A percentile compares a stretch with the other conserved stretches of the same genome.
Evolutionary conservation across 331 rosid species (phyloP).

Genomic region (Ulmus americana): DNA sequence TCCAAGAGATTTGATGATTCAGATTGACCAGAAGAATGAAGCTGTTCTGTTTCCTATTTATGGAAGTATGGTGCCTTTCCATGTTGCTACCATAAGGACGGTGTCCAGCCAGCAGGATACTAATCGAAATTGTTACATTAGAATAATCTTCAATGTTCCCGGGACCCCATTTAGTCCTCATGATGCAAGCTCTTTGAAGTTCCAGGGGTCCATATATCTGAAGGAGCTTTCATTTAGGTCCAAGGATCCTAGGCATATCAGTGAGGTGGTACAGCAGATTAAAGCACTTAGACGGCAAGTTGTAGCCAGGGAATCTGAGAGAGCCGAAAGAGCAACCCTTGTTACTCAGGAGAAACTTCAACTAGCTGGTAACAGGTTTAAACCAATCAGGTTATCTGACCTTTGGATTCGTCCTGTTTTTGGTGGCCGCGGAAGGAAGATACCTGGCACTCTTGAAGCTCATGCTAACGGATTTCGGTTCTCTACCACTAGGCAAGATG

Average conservation of each 20-base stretch:
- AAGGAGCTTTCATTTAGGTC: constrained; percentile 52
- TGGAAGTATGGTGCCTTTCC: constrained; percentile 51
- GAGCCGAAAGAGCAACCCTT: constrained; percentile 54
- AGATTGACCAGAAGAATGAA: constrained; percentile 49
- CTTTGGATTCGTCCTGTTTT: constrained; percentile 52
- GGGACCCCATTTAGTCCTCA: constrained; percentile 47
- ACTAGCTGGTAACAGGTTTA: constrained; percentile 44
- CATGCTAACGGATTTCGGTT: constrained; percentile 46
- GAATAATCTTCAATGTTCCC: constrained; percentile 46
- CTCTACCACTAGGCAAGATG: constrained; percentile 43
- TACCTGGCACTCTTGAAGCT: constrained; percentile 48
- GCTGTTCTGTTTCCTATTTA: constrained; percentile 44
- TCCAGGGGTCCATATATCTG: constrained; percentile 40
- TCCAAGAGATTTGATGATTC: constrained; percentile 42
- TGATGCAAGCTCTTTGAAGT: constrained; percentile 38
- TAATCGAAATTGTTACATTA: constrained; percentile 33
- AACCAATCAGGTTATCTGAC: constrained; percentile 44
- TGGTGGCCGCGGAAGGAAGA: constrained; percentile 48
- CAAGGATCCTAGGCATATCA: constrained; percentile 46
- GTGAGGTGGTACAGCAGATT: constrained; percentile 43
- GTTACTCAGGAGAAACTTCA: constrained; percentile 54
- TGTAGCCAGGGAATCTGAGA: constrained; percentile 47
- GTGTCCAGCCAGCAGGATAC: constrained; percentile 40
- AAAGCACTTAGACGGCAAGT: constrained; percentile 42
- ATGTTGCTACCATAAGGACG: constrained; percentile 45